These are phyloP conservation scores for Phanerochaete carnosa DNA, from an alignment of 768 basidiomycete genomes.

Conservation along the genomic window DNA sequence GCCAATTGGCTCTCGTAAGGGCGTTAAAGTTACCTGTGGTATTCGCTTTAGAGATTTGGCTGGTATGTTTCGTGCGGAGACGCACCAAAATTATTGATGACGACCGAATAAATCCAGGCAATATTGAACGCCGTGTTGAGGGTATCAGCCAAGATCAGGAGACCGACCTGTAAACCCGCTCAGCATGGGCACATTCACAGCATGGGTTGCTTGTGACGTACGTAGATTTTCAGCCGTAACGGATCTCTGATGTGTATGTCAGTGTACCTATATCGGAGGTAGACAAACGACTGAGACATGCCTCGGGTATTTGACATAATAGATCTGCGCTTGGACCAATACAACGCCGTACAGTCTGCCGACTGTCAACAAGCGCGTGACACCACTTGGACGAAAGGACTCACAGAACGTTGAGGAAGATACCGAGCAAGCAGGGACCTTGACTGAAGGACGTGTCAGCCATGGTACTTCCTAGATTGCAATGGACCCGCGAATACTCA, in stretches of 20 bases:
- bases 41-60: not conserved
- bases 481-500: too few species aligned
- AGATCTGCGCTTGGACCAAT: not conserved
- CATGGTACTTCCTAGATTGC: too few species aligned
- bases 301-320: not conserved
- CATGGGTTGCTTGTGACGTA: not conserved
- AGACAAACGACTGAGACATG: not conserved
- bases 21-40: not conserved
- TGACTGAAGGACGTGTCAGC: not conserved
- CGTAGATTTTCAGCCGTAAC: not conserved
- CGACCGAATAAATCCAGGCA: slow-evolving; percentile 13
- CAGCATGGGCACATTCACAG: not conserved
- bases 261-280: not conserved
- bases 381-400: not conserved
- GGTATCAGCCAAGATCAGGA: slow-evolving; percentile 14
- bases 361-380: not conserved
- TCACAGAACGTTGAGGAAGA: not conserved
- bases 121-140: slow-evolving; percentile 16
- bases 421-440: not conserved
- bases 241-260: not conserved
- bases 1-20: not conserved
- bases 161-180: slow-evolving; percentile 5
- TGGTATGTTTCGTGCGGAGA: not conserved
- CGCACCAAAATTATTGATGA: slow-evolving; percentile 16
- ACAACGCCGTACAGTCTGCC: not conserved